A percentile compares a stretch with the other conserved stretches of the same genome.
phyloP scores from a whole-genome alignment of 1,139 yeast species.

The Geotrichum fermentans region DNA sequence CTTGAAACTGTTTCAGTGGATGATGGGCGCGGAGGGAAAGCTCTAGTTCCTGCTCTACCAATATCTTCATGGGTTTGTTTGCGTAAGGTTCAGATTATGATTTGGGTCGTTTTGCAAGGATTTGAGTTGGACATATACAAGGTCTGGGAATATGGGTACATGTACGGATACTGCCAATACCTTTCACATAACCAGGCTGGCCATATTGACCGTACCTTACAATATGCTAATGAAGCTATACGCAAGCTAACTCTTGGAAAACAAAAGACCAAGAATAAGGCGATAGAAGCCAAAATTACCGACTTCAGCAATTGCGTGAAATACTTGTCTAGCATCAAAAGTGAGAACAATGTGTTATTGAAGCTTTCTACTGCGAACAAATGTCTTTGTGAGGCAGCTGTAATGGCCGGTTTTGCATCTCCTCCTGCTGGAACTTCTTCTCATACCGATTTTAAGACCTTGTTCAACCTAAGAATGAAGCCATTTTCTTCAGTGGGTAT shows the following conservation, averaged over 20 bases:
- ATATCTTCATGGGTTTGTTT: constrained; percentile 64
- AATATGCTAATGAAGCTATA: constrained; percentile 39
- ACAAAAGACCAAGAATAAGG: not conserved
- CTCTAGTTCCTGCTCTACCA: constrained; percentile 44
- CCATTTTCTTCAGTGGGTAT: constrained; percentile 80
- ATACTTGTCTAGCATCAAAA: constrained; percentile 33
- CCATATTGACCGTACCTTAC: constrained; percentile 50
- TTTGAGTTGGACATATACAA: constrained; percentile 72
- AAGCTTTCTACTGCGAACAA: constrained; percentile 42
- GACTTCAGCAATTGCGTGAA: constrained; percentile 22
- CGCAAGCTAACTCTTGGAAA: constrained; percentile 35
- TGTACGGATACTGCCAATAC: constrained; percentile 61
- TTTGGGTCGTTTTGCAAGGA: constrained; percentile 66
- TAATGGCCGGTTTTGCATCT: constrained; percentile 31
- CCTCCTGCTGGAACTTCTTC: constrained; percentile 36
- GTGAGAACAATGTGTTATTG: constrained; percentile 40
- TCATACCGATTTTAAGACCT: constrained; percentile 45
- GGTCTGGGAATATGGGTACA: constrained; percentile 60
- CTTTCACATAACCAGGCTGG: constrained; percentile 47
- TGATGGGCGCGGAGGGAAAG: constrained; percentile 3
- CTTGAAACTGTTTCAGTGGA: constrained; percentile 5
- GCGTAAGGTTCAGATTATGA: constrained; percentile 64
- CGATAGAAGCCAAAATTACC: not conserved
- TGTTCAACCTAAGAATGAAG: constrained; percentile 70
- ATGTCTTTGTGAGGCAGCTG: constrained; percentile 41